Percentiles rank a stretch among this genome's conserved stretches.
Evolutionary conservation across 2,329 filamentous ascomycete species (phyloP).

Genomic region (Exophiala lecanii-corni): DNA sequence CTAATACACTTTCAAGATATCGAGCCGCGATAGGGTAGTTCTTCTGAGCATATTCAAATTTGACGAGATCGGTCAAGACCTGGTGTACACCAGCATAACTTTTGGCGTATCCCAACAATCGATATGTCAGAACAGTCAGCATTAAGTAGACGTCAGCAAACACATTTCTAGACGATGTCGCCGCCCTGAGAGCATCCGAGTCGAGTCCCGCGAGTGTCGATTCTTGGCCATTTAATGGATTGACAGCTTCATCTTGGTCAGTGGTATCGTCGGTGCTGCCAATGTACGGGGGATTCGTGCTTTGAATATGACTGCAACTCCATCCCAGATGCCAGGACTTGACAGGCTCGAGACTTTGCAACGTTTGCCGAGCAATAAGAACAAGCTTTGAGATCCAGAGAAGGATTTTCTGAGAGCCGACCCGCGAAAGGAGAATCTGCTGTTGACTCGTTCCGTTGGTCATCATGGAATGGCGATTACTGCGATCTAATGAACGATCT

Average conservation of each 20-base stretch:
- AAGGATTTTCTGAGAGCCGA: slow-evolving; percentile 74
- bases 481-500: slow-evolving; percentile 15
- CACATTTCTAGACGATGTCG: slow-evolving; percentile 51
- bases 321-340: slow-evolving; percentile 10
- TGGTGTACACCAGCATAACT: slow-evolving; percentile 72
- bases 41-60: slow-evolving; percentile 71
- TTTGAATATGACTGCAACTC: too few species aligned
- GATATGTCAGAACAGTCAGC: slow-evolving; percentile 60
- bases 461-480: slow-evolving; percentile 10
- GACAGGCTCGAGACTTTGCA: slow-evolving; percentile 65
- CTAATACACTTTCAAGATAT: slow-evolving; percentile 73
- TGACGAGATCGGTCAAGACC: slow-evolving; percentile 76
- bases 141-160: slow-evolving; percentile 57
- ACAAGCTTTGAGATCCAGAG: slow-evolving; percentile 78
- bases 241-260: slow-evolving; percentile 2
- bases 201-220: slow-evolving; percentile 14
- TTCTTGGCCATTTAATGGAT: background rate
- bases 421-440: slow-evolving; percentile 6
- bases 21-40: slow-evolving; percentile 70
- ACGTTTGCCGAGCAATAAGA: slow-evolving; percentile 70
- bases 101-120: slow-evolving; percentile 75
- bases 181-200: slow-evolving; percentile 51
- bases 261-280: background rate
- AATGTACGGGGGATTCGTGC: slow-evolving; percentile 3
- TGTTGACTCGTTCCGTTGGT: slow-evolving; percentile 6